These are phyloP conservation scores for Triangularia setosa DNA, from an alignment of 2,329 filamentous ascomycete species.

Conservation along the genomic window DNA sequence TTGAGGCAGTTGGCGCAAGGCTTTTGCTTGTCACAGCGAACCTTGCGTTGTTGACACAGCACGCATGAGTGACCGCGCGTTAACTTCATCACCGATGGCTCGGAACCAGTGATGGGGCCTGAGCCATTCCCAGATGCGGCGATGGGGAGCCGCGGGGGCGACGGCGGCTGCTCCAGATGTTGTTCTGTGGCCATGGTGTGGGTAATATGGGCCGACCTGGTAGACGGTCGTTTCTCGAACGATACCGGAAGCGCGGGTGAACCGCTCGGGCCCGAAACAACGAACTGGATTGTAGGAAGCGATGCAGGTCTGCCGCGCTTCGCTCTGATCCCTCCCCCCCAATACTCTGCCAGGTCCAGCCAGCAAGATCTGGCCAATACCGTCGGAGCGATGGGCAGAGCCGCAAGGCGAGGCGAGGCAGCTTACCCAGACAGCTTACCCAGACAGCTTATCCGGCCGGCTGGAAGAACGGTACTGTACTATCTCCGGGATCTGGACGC, in stretches of 20 bases:
- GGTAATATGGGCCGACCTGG: constrained; percentile 7
- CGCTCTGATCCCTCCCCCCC: background rate
- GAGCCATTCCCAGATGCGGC: constrained; percentile 12
- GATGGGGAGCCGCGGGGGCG: constrained; percentile 28
- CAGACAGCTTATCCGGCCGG: background rate
- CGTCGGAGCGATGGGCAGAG: constrained; percentile 7
- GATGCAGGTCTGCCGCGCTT: background rate
- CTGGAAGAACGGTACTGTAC: background rate
- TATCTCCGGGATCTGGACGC: background rate
- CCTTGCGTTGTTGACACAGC: constrained; percentile 71
- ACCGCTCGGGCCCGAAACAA: constrained; percentile 27
- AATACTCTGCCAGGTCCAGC: background rate
- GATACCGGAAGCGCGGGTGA: constrained; percentile 19
- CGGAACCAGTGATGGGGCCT: constrained; percentile 21
- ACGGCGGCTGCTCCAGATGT: constrained; percentile 25
- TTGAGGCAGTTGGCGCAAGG: constrained; percentile 68
- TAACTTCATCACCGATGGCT: constrained; percentile 48
- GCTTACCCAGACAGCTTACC: background rate
- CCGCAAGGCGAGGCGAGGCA: constrained; percentile 3
- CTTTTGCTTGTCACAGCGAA: constrained; percentile 69
- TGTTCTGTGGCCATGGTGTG: constrained; percentile 22
- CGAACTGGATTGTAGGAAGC: constrained; percentile 3
- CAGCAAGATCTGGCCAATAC: constrained; percentile 2
- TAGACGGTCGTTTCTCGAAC: constrained; percentile 10
- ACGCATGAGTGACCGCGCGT: constrained; percentile 63